Evolutionary conservation across 1,284 basidiomycete species (phyloP), one percentile per base, ranked within the genome.

Genomic region (Apiotrichum mycotoxinovorans): DNA sequence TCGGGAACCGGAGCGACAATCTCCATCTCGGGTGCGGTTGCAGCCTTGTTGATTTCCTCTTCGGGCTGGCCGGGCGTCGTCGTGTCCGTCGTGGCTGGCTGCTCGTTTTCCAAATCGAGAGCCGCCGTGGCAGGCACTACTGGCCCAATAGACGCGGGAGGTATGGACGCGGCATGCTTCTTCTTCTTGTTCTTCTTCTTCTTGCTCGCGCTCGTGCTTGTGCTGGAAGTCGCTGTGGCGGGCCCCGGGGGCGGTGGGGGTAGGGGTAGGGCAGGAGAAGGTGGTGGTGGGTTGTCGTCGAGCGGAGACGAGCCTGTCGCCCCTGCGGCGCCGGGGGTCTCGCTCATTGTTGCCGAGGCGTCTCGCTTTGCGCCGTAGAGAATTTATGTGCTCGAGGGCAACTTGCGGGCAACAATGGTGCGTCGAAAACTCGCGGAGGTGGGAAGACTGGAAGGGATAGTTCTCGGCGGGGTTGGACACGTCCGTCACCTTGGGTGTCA

Each of bases 131-230:
- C n/a, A n/a, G n/a, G n/a, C n/a, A n/a, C n/a, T n/a, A n/a, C n/a
- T n/a, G n/a, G n/a, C n/a, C n/a, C n/a, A n/a, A n/a, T n/a, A n/a
- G 50, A 15, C n/a, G 42, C 26, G 4, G 38, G 38, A 7, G 54
- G 51, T 43, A 42, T 50, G 38, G 49, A 41, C 23, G 34, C 34
- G 14, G 41, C 33, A 22, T 42, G 49, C 48, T 56, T 57, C 46
- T 58, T 58, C 51, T 62, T 62, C 57, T 62, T 48, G 34, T 48
- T 62, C 56, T 62, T 62, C 54, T 62, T 62, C 51, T 58, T 58
- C 47, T 56, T 62, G n/a, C 46, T 47, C 17, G 49, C 35, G 26
- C 10, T 17, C 35, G 35, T 18, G 17, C 15, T 40, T n/a, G 54
- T 22, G 12, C 44, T 17, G 27, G 51, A 27, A 26, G 51, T 30